Evolutionary conservation across 129 eudicot species (phyloP).

Genomic region (Escallonia rubra): DNA sequence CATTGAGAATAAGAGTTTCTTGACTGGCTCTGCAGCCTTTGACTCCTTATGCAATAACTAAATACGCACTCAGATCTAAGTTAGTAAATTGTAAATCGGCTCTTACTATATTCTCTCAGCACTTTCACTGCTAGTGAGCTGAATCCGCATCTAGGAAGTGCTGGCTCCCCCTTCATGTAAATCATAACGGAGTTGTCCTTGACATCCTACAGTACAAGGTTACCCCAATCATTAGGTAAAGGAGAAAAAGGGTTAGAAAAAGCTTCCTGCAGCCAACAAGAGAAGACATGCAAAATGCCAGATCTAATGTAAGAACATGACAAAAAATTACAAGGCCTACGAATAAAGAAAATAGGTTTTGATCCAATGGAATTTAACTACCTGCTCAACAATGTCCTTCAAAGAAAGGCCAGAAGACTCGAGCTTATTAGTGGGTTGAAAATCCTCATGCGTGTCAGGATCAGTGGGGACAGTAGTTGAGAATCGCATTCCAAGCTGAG

Average conservation of each 20-base stretch:
- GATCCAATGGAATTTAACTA: constrained; percentile 11
- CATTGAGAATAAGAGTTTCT: too few relatives aligned
- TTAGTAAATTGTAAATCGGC: too few relatives aligned
- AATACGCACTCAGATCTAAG: too few relatives aligned
- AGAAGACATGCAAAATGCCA: neutral
- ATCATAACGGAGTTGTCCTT: constrained; percentile 91
- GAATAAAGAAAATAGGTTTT: neutral
- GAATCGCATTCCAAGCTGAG: constrained; percentile 46
- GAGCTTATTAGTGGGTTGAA: constrained; percentile 73
- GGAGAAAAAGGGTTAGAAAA: neutral
- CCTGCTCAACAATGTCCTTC: constrained; percentile 90
- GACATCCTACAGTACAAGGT: constrained; percentile 57
- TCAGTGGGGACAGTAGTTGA: constrained; percentile 69
- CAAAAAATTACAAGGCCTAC: neutral
- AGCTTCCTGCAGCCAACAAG: neutral
- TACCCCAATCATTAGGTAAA: constrained; percentile 11
- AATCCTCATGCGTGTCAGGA: constrained; percentile 94
- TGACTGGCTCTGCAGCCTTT: too few relatives aligned
- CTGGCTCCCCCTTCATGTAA: constrained; percentile 98
- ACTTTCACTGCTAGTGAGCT: constrained; percentile 97
- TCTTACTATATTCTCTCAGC: constrained; percentile 76
- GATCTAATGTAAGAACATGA: neutral
- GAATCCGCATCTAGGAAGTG: constrained; percentile 91
- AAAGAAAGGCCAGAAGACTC: constrained; percentile 53
- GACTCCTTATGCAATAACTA: too few relatives aligned